A percentile compares a stretch with the other conserved stretches of the same genome.
These are phyloP conservation scores for Steccherinum ochraceum DNA, from an alignment of 768 basidiomycete genomes.

Conservation along the genomic window DNA sequence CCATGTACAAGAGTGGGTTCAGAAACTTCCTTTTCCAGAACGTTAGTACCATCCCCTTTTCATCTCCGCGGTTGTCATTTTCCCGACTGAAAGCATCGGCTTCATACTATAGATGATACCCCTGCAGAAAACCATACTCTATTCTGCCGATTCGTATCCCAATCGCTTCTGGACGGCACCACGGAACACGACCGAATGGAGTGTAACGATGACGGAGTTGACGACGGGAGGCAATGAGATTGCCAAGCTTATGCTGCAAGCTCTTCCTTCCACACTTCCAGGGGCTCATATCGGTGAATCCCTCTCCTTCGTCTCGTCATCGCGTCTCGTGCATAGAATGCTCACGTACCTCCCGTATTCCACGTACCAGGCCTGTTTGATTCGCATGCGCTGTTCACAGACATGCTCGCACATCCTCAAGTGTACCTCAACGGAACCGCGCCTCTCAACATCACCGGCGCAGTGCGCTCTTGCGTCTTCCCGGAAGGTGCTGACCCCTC, in stretches of 20 bases:
- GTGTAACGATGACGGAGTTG: conserved; percentile 27
- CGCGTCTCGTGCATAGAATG: background rate
- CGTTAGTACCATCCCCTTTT: conserved; percentile 28
- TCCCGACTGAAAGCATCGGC: background rate
- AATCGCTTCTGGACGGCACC: conserved; percentile 26
- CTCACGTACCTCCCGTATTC: too few species aligned
- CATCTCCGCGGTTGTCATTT: background rate
- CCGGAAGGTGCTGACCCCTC: conserved; percentile 12
- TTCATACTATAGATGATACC: conserved; percentile 27
- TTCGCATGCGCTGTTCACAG: conserved; percentile 50
- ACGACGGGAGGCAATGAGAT: conserved; percentile 24
- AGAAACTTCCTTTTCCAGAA: conserved; percentile 68
- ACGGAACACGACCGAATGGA: conserved; percentile 30
- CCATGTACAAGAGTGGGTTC: conserved; percentile 50
- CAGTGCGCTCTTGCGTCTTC: conserved; percentile 41
- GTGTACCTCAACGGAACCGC: conserved; percentile 57
- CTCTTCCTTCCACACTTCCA: conserved; percentile 18
- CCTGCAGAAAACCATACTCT: conserved; percentile 23
- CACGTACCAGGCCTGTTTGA: conserved; percentile 46
- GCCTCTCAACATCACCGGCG: conserved; percentile 50
- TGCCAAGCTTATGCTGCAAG: conserved; percentile 19
- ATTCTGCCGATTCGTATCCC: conserved; percentile 25
- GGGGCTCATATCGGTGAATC: conserved; percentile 53
- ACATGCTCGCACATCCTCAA: conserved; percentile 46
- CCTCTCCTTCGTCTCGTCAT: background rate